phyloP scores from a whole-genome alignment of 78 protist species.

The Pigoraptor vietnamica region DNA sequence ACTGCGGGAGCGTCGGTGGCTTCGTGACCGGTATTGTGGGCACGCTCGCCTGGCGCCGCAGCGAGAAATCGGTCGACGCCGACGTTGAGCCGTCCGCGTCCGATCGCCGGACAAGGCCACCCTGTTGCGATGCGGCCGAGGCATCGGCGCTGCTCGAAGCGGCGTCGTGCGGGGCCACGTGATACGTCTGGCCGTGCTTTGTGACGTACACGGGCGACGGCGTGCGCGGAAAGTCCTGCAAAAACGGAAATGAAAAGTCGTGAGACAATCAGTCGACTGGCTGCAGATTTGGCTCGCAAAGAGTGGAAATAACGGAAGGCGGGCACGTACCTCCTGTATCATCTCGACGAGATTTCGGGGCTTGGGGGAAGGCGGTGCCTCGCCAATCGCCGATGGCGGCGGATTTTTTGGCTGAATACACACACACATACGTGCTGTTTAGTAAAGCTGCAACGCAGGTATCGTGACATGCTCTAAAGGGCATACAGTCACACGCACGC shows the following conservation, averaged over 20 bases:
- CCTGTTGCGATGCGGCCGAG: no score
- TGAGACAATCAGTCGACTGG: no score
- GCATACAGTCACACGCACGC: neutral
- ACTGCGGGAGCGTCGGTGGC: neutral
- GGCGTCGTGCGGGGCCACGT: neutral
- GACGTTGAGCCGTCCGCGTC: neutral
- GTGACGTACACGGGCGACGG: constrained; percentile 1
- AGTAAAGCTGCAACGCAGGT: neutral
- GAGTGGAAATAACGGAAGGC: no score
- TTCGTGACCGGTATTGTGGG: neutral
- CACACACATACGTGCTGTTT: neutral
- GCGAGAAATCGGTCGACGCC: neutral
- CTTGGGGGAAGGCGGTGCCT: neutral
- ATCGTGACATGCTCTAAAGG: neutral
- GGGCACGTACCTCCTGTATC: neutral
- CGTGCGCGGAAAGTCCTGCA: neutral
- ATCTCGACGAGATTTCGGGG: neutral
- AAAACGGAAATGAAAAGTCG: neutral
- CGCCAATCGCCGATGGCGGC: neutral
- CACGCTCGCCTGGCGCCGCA: neutral
- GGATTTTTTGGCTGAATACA: neutral
- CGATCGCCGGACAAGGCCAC: no score
- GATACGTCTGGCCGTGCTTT: neutral
- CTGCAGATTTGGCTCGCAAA: no score
- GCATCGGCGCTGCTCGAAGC: no score